Evolutionary conservation across 1,284 basidiomycete species (phyloP), one percentile per base, ranked within the genome.

Genomic region (Volvariella surrecta): DNA sequence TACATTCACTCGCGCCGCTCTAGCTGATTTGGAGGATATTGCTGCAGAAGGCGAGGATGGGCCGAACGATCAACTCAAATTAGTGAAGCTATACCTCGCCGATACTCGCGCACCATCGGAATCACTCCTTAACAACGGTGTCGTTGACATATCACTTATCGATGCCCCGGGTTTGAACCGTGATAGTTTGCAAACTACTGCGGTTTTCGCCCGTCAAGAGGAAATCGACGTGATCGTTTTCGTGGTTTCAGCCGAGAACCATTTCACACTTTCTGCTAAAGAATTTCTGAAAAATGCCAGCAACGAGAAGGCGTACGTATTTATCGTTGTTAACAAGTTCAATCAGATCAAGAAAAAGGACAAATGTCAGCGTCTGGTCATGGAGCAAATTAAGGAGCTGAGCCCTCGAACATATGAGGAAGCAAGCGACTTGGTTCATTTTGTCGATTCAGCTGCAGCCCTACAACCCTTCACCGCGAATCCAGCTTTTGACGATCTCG

Each of bases 201-300:
- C 92, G 6, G 72, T 98, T 39, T 99, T 99, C 58, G 82, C 94
- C 15, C 89, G 92, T 24, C 95, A 99, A 62, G 90, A 96, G 61
- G 93, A 98, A 66, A 99, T 99, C 44, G 96, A 99, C 58, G 95
- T 99, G 20, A 82, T 99, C 45, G 94, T 99, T 44, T 99, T 99
- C 61, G 93, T 98, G 51, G 93, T 98, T 39, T 93, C 89, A 1
- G 93, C 96, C 4, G 95, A 98, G 67, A 99, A 99, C 64, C 95
- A 99, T 70, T 97, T 99, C 60, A 99, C 96, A 0, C 75, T 97
- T 4, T 95, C 91, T 0, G 89, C 92, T 7, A 90, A 89, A 58
- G 94, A 99, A 63, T 99, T 99, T 70, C 74, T 99, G 37, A 79
- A 73, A 71, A 92, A 83, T 54, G 94, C 96, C 1, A 89, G 87